Evolutionary conservation across 768 basidiomycete species (phyloP).

Genomic region (Gautieria morchelliformis): DNA sequence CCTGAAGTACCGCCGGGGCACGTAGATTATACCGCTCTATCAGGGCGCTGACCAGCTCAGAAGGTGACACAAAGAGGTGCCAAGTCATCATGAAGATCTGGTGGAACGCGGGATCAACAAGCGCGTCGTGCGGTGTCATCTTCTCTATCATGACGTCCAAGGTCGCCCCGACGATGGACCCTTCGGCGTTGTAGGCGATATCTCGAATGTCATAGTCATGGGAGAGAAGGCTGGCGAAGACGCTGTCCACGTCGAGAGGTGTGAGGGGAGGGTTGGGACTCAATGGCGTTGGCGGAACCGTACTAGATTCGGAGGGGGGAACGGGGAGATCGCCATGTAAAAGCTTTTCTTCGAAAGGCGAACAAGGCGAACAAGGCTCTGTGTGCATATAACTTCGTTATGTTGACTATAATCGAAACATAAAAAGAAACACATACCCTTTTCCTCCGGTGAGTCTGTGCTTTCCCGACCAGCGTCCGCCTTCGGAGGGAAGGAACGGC

Average conservation of each 20-base stretch:
- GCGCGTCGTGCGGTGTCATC: slow-evolving; percentile 90
- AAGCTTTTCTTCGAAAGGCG: slow-evolving; percentile 42
- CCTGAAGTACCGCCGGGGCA: slow-evolving; percentile 47
- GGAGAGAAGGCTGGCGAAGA: slow-evolving; percentile 45
- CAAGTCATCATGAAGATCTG: slow-evolving; percentile 94
- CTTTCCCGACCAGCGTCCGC: neutral
- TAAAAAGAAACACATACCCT: neutral
- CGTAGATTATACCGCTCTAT: slow-evolving; percentile 77
- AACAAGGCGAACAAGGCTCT: neutral
- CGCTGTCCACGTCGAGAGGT: slow-evolving; percentile 21
- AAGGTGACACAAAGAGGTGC: slow-evolving; percentile 77
- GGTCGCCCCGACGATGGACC: slow-evolving; percentile 84
- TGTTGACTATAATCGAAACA: neutral
- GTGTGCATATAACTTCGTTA: neutral
- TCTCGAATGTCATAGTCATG: slow-evolving; percentile 79
- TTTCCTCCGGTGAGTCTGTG: neutral
- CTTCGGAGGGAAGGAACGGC: neutral
- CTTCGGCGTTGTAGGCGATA: slow-evolving; percentile 84
- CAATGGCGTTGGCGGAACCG: slow-evolving; percentile 11
- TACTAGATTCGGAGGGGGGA: slow-evolving; percentile 29
- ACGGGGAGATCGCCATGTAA: slow-evolving; percentile 44
- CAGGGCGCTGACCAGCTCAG: slow-evolving; percentile 65
- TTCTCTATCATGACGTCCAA: slow-evolving; percentile 87
- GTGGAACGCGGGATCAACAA: slow-evolving; percentile 80
- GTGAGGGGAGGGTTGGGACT: neutral